Evolutionary conservation across 163 green algal genomes (phyloP), one percentile per base, ranked within the genome.

Genomic region (Coccomyxa subellipsoidea): DNA sequence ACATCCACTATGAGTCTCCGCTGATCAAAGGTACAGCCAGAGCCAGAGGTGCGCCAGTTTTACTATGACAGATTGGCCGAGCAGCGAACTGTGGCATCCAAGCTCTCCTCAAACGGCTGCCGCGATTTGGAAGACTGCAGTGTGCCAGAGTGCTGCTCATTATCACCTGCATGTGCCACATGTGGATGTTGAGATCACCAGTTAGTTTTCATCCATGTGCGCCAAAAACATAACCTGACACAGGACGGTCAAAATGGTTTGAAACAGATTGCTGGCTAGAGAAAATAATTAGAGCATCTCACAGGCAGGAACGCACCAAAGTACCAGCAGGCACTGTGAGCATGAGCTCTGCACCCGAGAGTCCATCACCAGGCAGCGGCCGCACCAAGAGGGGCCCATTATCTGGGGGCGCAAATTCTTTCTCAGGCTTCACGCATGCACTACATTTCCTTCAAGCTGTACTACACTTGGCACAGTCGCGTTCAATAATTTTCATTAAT

Each of bases 21-120:
- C 27, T 53, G 32, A 38, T 38, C 27, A 80, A 36, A 35, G 75
- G 75, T 29, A 80, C 37, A 66, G 75, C 75, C 36, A 80, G 35
- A 37, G 75, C 7, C n/a, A 80, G 27, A 23, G 75, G 75, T 39
- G 36, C 7, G 40, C 83, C 75, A 15, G 34, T 39, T 6, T 2
- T n/a, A 0, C 29, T 34, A 72, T 76, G 69, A 12, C 32, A 18
- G 9, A 91, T 84, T 1, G 80, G 72, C 4, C 23, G 27, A 25
- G 81, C 81, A 4, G 70, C 76, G 23, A 90, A 91, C 77, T 91
- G 87, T 2, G 87, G 87, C 87, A 91, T 91, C 85, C 85, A 91
- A 0, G 78, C 85, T 29, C 84, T 38, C 32, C 87, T 79, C 38
- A 69, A 39, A 34, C 85, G 75, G 54, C 32, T 35, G 38, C 77